These are phyloP conservation scores for Dichomitus squalens DNA, from an alignment of 1,284 basidiomycete genomes.

Conservation along the genomic window DNA sequence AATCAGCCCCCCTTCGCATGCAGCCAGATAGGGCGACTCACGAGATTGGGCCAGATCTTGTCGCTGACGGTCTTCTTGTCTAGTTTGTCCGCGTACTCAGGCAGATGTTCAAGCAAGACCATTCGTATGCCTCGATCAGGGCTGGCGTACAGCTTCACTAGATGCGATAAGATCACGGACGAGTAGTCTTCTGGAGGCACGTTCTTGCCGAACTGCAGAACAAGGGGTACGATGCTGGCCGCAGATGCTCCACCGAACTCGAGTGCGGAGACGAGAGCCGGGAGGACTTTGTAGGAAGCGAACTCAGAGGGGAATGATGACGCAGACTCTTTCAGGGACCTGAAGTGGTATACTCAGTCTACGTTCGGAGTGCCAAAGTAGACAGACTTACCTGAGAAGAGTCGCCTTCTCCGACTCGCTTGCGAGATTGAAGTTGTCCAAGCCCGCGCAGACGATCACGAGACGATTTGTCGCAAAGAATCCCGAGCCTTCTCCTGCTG, in stretches of 20 bases:
- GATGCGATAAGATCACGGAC: slow-evolving; percentile 70
- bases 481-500: slow-evolving; percentile 55
- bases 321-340: slow-evolving; percentile 79
- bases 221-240: slow-evolving; percentile 78
- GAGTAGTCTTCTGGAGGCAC: slow-evolving; percentile 75
- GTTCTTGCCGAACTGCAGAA: slow-evolving; percentile 78
- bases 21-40: slow-evolving; percentile 39
- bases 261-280: slow-evolving; percentile 83
- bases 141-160: slow-evolving; percentile 84
- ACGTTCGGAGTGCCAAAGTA: neutral
- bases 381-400: slow-evolving; percentile 59
- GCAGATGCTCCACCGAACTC: slow-evolving; percentile 82
- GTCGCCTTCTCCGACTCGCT: slow-evolving; percentile 81
- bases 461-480: slow-evolving; percentile 89
- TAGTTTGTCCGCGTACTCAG: slow-evolving; percentile 85
- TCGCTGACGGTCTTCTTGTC: slow-evolving; percentile 86
- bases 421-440: slow-evolving; percentile 87
- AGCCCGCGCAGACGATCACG: slow-evolving; percentile 81
- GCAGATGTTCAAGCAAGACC: slow-evolving; percentile 87
- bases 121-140: slow-evolving; percentile 94
- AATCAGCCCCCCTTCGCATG: neutral
- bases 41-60: slow-evolving; percentile 92
- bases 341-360: slow-evolving; percentile 28
- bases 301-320: slow-evolving; percentile 88
- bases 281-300: slow-evolving; percentile 84